Evolutionary conservation across 208 protist species (phyloP), one percentile per base, ranked within the genome.

Genomic region (Trypanosoma lewisi): DNA sequence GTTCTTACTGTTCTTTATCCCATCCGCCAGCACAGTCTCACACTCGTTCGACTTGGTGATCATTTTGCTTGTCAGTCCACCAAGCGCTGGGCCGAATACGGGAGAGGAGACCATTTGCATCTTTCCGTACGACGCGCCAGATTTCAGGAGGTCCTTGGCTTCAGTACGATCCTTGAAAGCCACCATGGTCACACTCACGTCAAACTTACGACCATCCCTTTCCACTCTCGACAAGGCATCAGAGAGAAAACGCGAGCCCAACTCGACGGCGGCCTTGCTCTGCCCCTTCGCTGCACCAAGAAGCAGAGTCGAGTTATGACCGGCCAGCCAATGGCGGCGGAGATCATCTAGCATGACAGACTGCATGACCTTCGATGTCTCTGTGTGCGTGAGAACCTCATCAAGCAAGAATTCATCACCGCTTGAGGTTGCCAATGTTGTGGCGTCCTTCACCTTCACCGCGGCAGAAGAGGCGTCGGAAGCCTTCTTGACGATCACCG

Each of bases 41-140:
- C 61, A 68, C 4, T 75, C 68, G 19, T 72, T 74, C 23, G 55
- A 64, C 25, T 60, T 76, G 45, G 17, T 73, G 42, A 77, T 70
- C 41, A 77, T 71, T 53, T 81, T 77, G 23, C 54, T 66, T 30
- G 59, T 70, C 17, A 87, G 66, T 47, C 73, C 77, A 59, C 67
- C 72, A 41, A 92, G 39, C 12, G 77, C 74, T 16, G 85, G 82
- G 42, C 85, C 85, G 67, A 85, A 92, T 17, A 92, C 69, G 23
- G 85, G 85, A 21, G 82, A 89, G 4, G 79, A 87, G 6, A 73
- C 61, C 33, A 87, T 67, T 49, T 70, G 62, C 21, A 89, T 54
- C 57, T 73, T 70, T 54, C 54, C 74, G 65, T 85, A 81, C 28
- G 54, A 52, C 30, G 76, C 67, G 30, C 50, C 78, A 45, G 70